These are phyloP conservation scores for Ascochyta rabiei DNA, from an alignment of 2,329 filamentous ascomycete species.

Conservation along the genomic window DNA sequence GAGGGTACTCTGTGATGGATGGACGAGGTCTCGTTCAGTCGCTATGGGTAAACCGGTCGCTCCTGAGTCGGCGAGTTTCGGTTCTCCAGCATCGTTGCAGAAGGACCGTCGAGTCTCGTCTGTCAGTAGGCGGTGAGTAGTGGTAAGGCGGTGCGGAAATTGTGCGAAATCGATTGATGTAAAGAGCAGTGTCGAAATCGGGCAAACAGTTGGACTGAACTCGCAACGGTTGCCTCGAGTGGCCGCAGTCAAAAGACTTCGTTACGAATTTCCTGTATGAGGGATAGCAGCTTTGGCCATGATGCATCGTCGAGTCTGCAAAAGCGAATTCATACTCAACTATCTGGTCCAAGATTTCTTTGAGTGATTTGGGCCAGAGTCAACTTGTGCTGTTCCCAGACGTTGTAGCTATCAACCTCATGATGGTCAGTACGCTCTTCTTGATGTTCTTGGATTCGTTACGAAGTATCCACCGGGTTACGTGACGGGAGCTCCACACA, in stretches of 20 bases:
- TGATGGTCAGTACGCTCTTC: not conserved
- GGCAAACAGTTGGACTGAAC: not conserved
- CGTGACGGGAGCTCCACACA: not conserved
- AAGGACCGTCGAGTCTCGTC: too few species aligned
- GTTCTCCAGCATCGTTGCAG: too few species aligned
- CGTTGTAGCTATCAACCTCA: too few species aligned
- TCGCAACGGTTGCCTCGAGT: too few species aligned
- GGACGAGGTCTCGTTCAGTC: not conserved
- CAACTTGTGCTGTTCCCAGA: not conserved
- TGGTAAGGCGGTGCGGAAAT: too few species aligned
- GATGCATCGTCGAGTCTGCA: not conserved
- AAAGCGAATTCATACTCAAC: not conserved
- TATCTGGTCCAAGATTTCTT: too few species aligned
- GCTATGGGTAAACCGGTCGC: too few species aligned
- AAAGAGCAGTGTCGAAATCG: not conserved
- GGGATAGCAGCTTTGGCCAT: not conserved
- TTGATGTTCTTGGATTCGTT: not conserved
- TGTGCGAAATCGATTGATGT: not conserved
- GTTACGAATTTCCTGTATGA: constrained; percentile 8
- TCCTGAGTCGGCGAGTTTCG: not conserved
- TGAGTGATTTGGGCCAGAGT: too few species aligned
- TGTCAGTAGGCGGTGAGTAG: too few species aligned
- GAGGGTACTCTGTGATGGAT: not conserved
- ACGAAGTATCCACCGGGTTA: not conserved
- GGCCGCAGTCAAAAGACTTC: not conserved